Percentiles rank a stretch among this genome's conserved stretches.
Evolutionary conservation across 2,329 filamentous ascomycete species (phyloP).

Genomic region (Grosmannia huntii): DNA sequence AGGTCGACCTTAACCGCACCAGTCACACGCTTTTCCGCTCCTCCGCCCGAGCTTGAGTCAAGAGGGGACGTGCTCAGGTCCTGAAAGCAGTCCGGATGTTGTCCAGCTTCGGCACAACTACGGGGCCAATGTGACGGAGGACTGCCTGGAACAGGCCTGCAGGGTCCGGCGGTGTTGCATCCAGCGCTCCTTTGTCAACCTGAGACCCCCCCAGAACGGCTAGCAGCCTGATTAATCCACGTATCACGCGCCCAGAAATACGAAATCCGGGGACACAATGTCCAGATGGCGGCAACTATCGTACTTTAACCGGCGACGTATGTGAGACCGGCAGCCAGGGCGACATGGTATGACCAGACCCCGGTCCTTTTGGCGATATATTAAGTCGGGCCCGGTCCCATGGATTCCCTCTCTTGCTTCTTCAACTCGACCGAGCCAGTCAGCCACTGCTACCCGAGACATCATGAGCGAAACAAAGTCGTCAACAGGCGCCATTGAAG

Average conservation of each 20-base stretch:
- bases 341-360: background rate
- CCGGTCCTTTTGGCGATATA: background rate
- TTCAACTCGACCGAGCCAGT: background rate
- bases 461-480: background rate
- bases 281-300: background rate
- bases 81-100: too few species aligned
- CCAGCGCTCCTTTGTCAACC: too few species aligned
- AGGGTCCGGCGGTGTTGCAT: background rate
- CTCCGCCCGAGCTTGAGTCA: background rate
- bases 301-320: background rate
- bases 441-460: background rate
- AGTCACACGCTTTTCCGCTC: background rate
- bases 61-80: background rate
- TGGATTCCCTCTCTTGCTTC: background rate
- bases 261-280: background rate
- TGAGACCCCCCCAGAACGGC: background rate
- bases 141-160: background rate
- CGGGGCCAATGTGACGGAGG: background rate
- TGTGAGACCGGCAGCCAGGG: too few species aligned
- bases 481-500: conserved; percentile 10
- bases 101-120: background rate
- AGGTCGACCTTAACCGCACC: background rate
- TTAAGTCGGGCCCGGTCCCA: background rate
- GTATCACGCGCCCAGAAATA: background rate
- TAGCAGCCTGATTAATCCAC: background rate